Percentiles rank a stretch among this genome's conserved stretches.
Evolutionary conservation across 306 rosid genomes (phyloP).

Genomic region (Lathyrus tuberosus): DNA sequence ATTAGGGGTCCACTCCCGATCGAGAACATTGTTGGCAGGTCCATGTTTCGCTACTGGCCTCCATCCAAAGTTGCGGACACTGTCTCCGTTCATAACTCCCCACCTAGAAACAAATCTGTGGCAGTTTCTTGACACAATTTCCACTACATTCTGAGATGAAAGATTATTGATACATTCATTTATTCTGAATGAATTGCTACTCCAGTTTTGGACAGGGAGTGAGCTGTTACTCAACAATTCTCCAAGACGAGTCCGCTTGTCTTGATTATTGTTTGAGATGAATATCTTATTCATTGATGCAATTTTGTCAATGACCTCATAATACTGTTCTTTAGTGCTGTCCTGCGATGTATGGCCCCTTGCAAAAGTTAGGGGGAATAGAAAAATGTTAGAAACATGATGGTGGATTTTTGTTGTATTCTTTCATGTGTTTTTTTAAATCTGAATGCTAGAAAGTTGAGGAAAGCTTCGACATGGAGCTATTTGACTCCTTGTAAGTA

Average conservation of each 20-base stretch:
- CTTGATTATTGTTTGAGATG: conserved; percentile 38
- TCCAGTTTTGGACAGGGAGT: conserved; percentile 32
- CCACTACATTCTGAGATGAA: conserved; percentile 32
- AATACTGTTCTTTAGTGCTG: conserved; percentile 33
- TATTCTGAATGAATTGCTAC: conserved; percentile 34
- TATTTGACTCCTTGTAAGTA: conserved; percentile 7
- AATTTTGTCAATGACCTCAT: conserved; percentile 48
- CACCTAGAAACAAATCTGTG: conserved; percentile 42
- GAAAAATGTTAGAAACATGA: conserved; percentile 5
- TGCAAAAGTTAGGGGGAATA: conserved; percentile 12
- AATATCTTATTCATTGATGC: conserved; percentile 45
- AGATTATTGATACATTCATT: conserved; percentile 40
- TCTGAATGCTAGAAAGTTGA: conserved; percentile 1
- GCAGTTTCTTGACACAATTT: conserved; percentile 62
- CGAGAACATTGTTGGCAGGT: conserved; percentile 86
- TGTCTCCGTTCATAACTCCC: conserved; percentile 41
- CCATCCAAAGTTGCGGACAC: conserved; percentile 70
- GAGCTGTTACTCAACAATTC: conserved; percentile 43
- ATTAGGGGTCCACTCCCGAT: conserved; percentile 97
- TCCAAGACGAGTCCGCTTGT: conserved; percentile 32
- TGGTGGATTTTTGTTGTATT: conserved; percentile 31
- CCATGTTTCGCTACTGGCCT: conserved; percentile 94
- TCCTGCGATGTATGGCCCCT: conserved; percentile 30
- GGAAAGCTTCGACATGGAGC: conserved; percentile 33
- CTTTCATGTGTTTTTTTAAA: conserved; percentile 18